These are phyloP conservation scores for Chlorella sp. DNA, from an alignment of 139 green algal genomes.

Conservation along the genomic window DNA sequence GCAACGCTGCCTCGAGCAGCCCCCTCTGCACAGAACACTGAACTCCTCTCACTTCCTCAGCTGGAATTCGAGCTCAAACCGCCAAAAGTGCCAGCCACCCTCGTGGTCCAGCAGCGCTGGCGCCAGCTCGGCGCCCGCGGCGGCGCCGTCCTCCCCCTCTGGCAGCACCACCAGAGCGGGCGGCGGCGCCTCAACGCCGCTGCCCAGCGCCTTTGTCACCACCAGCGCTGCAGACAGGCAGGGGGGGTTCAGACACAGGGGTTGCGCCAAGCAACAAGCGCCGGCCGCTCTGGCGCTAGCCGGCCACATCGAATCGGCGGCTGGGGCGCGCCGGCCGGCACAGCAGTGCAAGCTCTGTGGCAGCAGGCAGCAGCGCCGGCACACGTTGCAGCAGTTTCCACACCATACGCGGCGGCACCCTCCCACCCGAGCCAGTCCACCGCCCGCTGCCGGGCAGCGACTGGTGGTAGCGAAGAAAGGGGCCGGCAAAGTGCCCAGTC, in stretches of 20 bases:
- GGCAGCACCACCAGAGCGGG: neutral
- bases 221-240: too few relatives aligned
- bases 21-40: slow-evolving; percentile 27
- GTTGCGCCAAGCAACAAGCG: too few relatives aligned
- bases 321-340: too few relatives aligned
- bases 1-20: neutral
- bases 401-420: too few relatives aligned
- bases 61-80: slow-evolving; percentile 45
- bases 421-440: slow-evolving; percentile 29
- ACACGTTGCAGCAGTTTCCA: too few relatives aligned
- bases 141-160: neutral
- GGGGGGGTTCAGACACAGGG: too few relatives aligned
- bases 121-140: neutral
- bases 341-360: too few relatives aligned
- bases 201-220: too few relatives aligned
- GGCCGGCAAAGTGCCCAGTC: slow-evolving; percentile 10
- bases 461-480: slow-evolving; percentile 27
- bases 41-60: slow-evolving; percentile 20
- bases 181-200: too few relatives aligned
- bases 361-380: too few relatives aligned
- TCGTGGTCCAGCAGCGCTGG: neutral
- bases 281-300: too few relatives aligned
- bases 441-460: neutral
- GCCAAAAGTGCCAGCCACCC: slow-evolving; percentile 46
- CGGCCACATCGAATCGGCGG: too few relatives aligned